These are phyloP conservation scores for Vishniacozyma victoriae DNA, from an alignment of 768 basidiomycete genomes.

Conservation along the genomic window DNA sequence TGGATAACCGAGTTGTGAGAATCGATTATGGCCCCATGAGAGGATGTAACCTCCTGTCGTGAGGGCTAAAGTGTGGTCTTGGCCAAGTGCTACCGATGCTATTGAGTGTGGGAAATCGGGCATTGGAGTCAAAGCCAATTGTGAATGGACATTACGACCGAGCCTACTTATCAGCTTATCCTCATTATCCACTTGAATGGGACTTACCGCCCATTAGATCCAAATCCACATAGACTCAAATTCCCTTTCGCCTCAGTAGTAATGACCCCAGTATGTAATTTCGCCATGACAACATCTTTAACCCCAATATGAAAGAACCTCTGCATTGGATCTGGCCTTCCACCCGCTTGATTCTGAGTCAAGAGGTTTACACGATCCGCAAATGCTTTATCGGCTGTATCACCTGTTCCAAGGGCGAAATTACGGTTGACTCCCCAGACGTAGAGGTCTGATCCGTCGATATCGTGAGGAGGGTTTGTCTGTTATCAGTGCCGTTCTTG, in stretches of 20 bases:
- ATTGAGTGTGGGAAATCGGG: conserved; percentile 58
- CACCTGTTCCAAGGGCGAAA: conserved; percentile 77
- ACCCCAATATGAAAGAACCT: conserved; percentile 63
- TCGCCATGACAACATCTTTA: conserved; percentile 71
- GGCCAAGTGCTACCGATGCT: conserved; percentile 70
- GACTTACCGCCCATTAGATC: conserved; percentile 71
- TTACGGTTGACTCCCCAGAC: conserved; percentile 89
- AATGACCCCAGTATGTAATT: conserved; percentile 74
- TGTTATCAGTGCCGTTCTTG: conserved; percentile 18
- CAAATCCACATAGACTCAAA: conserved; percentile 80
- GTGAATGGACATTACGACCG: conserved; percentile 70
- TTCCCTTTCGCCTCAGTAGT: conserved; percentile 70
- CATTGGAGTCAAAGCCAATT: conserved; percentile 64
- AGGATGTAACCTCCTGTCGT: conserved; percentile 74
- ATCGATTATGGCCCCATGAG: conserved; percentile 87
- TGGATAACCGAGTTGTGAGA: conserved; percentile 79
- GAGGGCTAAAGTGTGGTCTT: conserved; percentile 87
- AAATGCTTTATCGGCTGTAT: conserved; percentile 66
- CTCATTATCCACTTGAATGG: not conserved
- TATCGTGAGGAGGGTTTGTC: conserved; percentile 45
- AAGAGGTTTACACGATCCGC: conserved; percentile 69
- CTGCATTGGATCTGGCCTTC: conserved; percentile 39
- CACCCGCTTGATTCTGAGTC: conserved; percentile 39
- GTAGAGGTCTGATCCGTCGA: conserved; percentile 58
- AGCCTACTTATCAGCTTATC: conserved; percentile 54